Evolutionary conservation across 1,284 basidiomycete genomes (phyloP).

Genomic region (Singerocomus rubriflavus): DNA sequence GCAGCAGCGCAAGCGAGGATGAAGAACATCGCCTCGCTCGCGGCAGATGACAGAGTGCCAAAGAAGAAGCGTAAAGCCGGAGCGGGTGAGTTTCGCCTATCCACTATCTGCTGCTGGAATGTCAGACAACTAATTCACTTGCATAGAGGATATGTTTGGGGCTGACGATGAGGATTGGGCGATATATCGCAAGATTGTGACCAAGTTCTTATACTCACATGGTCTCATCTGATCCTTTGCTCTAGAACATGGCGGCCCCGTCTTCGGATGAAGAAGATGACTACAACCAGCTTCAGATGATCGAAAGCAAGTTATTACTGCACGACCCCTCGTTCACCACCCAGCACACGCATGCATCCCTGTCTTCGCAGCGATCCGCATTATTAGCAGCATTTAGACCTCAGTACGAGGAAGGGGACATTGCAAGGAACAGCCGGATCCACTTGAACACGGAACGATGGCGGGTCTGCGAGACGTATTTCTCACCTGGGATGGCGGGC

Average conservation of each 20-base stretch:
- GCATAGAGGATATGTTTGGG: constrained; percentile 88
- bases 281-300: constrained; percentile 60
- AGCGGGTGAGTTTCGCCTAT: constrained; percentile 51
- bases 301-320: constrained; percentile 82
- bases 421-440: constrained; percentile 71
- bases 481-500: constrained; percentile 91
- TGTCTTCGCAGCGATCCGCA: constrained; percentile 75
- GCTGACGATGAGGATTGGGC: constrained; percentile 97
- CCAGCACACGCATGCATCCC: constrained; percentile 80
- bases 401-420: constrained; percentile 65
- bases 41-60: constrained; percentile 74
- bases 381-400: constrained; percentile 84
- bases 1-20: constrained; percentile 94
- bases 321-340: constrained; percentile 83
- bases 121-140: background rate
- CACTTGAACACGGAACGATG: constrained; percentile 95
- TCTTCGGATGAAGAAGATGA: constrained; percentile 98
- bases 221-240: background rate
- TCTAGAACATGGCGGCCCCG: constrained; percentile 75
- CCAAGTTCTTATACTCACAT: background rate
- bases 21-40: constrained; percentile 94
- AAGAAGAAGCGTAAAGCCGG: constrained; percentile 81
- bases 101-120: background rate
- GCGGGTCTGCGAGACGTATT: constrained; percentile 91
- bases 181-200: constrained; percentile 94